Evolutionary conservation across 139 green algal species (phyloP), one percentile per base, ranked within the genome.

Genomic region (Coccomyxa sp.): DNA sequence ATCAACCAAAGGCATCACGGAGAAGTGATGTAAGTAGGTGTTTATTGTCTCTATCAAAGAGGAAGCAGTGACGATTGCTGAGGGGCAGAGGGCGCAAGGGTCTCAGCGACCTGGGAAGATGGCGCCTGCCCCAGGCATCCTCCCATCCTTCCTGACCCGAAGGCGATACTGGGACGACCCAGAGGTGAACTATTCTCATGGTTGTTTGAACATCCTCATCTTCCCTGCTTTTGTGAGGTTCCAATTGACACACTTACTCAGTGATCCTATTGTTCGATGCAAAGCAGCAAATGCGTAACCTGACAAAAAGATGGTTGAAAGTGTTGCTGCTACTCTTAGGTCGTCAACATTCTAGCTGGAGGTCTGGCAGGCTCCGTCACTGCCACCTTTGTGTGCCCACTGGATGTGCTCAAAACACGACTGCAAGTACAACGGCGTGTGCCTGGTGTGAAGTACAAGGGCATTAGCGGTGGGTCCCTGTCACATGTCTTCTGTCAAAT

Each of bases 341-440:
- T 87, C 1, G 58, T 83, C 38, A 84, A 32, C 31, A 30, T 60
- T 13, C n/a, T 83, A 23, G 68, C 83, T 60, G 83, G 83, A 16
- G 79, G 83, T 9, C 23, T 87, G 74, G 83, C 83, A 81, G 83
- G 95, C 21, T 90, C 90, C 0, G 82, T 97, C 13, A 97, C 97
- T 9, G 97, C 97, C 4, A 94, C 92, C 13, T 95, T 99, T 85
- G 96, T 99, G 12, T 98, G 96, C 82, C 97, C 97, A 0, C 85
- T 99, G 75, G 97, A 99, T 81, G 97, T 99, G 1, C 85, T 99
- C 1, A 99, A 99, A 83, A 99, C 97, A 14, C 89, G 96, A 27
- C 82, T 99, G 81, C 97, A 99, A 85, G 95, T 99, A 16, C 91
- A 97, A 84, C 85, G 89, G 63, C 79, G 30, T 25, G 30, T 58